Percentiles rank a stretch among this genome's conserved stretches.
Evolutionary conservation across 2,329 filamentous ascomycete genomes (phyloP).

Genomic region (Neofusicoccum kwambonambiense): DNA sequence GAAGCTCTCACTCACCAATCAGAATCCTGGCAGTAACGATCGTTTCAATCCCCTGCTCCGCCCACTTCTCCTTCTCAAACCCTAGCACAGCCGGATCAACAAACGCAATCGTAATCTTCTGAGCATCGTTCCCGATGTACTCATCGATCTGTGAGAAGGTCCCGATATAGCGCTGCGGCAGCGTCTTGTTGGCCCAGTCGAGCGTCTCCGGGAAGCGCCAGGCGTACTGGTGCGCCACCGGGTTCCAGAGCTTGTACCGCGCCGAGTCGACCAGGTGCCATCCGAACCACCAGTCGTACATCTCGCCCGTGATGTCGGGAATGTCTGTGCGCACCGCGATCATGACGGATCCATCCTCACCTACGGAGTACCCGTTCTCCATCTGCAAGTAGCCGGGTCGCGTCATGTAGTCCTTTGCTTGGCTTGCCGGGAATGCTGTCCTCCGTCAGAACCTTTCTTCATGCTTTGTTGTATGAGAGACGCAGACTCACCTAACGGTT

Average conservation of each 20-base stretch:
- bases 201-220: neutral
- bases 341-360: neutral
- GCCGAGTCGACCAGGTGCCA: constrained; percentile 11
- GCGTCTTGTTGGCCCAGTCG: neutral
- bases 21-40: neutral
- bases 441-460: neutral
- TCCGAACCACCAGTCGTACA: constrained; percentile 11
- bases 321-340: constrained; percentile 7
- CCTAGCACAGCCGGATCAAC: neutral
- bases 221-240: constrained; percentile 10
- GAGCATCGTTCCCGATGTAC: neutral
- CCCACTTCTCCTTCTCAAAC: neutral
- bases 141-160: constrained; percentile 3
- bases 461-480: neutral
- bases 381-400: neutral
- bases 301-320: neutral
- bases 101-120: neutral
- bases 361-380: neutral
- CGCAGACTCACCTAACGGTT: neutral
- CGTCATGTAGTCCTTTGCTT: neutral
- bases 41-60: neutral
- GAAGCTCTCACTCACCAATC: neutral
- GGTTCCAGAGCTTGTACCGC: constrained; percentile 9
- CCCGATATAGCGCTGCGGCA: neutral
- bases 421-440: neutral